Conservation (phyloP, 805 yeast genomes). For the Diddensiella transvaalensis region DNA sequence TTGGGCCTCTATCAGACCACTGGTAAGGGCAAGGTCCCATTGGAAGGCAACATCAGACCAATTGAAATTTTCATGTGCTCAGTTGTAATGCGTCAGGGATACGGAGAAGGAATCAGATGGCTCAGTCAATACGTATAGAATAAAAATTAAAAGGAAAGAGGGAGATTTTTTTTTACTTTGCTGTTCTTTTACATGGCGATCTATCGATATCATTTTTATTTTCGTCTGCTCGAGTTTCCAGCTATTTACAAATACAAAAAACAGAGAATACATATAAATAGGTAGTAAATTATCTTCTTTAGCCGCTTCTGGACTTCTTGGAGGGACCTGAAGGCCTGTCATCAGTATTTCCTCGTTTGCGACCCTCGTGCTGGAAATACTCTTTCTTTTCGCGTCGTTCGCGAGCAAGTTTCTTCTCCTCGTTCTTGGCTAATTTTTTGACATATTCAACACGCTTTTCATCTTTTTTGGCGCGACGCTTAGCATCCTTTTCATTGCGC, state of each 20-base stretch:
- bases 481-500: conserved; percentile 78
- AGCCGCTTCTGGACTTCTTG: conserved; percentile 12
- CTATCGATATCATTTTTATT: no score
- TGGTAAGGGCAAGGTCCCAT: conserved; percentile 74
- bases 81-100: conserved; percentile 97
- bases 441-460: conserved; percentile 72
- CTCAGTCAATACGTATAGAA: conserved; percentile 84
- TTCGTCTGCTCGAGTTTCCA: not conserved
- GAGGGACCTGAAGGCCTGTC: conserved; percentile 7
- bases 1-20: conserved; percentile 85
- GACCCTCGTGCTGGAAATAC: conserved; percentile 56
- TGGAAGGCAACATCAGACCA: conserved; percentile 75
- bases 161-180: conserved; percentile 1
- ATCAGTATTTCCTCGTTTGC: conserved; percentile 11
- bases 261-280: conserved; percentile 1
- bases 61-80: conserved; percentile 97
- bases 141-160: not conserved
- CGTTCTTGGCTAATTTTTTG: conserved; percentile 71
- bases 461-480: conserved; percentile 66
- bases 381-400: conserved; percentile 85
- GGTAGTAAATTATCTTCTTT: not conserved
- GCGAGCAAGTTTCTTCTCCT: conserved; percentile 65
- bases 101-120: conserved; percentile 98
- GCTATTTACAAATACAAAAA: conserved; percentile 1
- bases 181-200: not conserved